Base-by-base conservation (phyloP, 2,329 filamentous ascomycete genomes). In the Diaporthe caulivora region DNA sequence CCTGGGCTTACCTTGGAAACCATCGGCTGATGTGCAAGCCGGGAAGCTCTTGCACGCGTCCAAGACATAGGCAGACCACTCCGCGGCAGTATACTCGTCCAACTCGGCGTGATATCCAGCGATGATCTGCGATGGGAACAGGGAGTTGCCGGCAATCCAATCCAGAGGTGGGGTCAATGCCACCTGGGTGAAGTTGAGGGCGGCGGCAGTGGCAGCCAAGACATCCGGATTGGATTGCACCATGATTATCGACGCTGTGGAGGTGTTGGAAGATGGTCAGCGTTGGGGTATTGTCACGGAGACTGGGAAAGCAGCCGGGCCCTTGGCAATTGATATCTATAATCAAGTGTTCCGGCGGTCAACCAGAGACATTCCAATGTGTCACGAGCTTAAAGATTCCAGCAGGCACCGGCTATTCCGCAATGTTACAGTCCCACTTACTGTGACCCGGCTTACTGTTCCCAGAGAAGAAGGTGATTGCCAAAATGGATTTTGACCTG, bases 381-480 rank as follows among this genome's bases (percentile, higher is more conserved):
- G 26, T 13, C 42, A 44, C 42, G n/a, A 24, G 13, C 42, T 37
- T 57, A 3, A 29, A 13, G 7, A 8, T 40, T 40, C 34, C n/a
- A 29, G n/a, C 24, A 47, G 24, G 34, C 21, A 54, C 31, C 53
- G n/a, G 51, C n/a, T 40, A 18, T 49, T n/a, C n/a, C 47, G 29
- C 24, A 24, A 67, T 53, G 58, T 40, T 37, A 24, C 44, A 55
- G 4, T 51, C 18, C 26, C 18, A 40, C 24, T 29, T 37, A 11
- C 21, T 29, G 21, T 26, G 34, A 49, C 15, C 47, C 44, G 57
- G 68, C 31, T 18, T 4, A 62, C 34, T 42, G 24, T 74, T 47
- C 72, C 72, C 21, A 72, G 69, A 72, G 51, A 15, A 72, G 72
- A 72, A 74, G 72, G 72, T 74, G 60, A 57, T 58, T 74, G 40